A percentile compares a stretch with the other conserved stretches of the same genome.
Evolutionary conservation across 2,329 filamentous ascomycete genomes (phyloP).

Genomic region (Fusarium caatingaense): DNA sequence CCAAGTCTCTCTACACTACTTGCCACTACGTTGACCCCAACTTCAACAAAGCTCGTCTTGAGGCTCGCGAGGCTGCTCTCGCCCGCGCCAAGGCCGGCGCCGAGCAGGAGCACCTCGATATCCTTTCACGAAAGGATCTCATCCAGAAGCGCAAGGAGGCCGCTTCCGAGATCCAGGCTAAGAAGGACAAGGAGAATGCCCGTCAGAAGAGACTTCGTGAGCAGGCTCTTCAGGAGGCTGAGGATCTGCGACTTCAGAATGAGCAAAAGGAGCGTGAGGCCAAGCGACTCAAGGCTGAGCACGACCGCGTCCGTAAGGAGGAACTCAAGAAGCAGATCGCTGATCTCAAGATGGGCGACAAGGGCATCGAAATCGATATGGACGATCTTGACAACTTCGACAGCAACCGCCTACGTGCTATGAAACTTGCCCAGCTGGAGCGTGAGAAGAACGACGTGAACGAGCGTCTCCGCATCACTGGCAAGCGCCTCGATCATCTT

Average conservation of each 20-base stretch:
- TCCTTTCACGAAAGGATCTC: slow-evolving; percentile 84
- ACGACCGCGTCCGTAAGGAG: slow-evolving; percentile 89
- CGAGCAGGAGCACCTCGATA: slow-evolving; percentile 90
- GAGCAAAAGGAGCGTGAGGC: slow-evolving; percentile 93
- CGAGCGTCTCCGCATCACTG: slow-evolving; percentile 89
- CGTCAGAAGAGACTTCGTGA: slow-evolving; percentile 87
- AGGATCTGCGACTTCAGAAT: slow-evolving; percentile 87
- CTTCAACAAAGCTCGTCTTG: slow-evolving; percentile 83
- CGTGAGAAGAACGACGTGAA: slow-evolving; percentile 97
- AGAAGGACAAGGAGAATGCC: slow-evolving; percentile 92
- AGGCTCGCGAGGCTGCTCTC: slow-evolving; percentile 83
- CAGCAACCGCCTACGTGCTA: slow-evolving; percentile 87
- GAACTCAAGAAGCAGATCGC: slow-evolving; percentile 93
- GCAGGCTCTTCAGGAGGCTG: slow-evolving; percentile 88
- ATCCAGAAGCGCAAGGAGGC: slow-evolving; percentile 98
- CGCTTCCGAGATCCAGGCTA: slow-evolving; percentile 87
- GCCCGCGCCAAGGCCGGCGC: slow-evolving; percentile 86
- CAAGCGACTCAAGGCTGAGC: slow-evolving; percentile 85
- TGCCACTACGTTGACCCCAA: slow-evolving; percentile 95
- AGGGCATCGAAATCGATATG: slow-evolving; percentile 79
- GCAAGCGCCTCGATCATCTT: slow-evolving; percentile 95
- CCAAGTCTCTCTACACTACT: slow-evolving; percentile 90
- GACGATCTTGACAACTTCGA: slow-evolving; percentile 88
- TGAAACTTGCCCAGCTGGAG: slow-evolving; percentile 96
- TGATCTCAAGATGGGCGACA: slow-evolving; percentile 89